These are phyloP conservation scores for Malassezia pachydermatis DNA, from an alignment of 1,284 basidiomycete species.

Conservation along the genomic window DNA sequence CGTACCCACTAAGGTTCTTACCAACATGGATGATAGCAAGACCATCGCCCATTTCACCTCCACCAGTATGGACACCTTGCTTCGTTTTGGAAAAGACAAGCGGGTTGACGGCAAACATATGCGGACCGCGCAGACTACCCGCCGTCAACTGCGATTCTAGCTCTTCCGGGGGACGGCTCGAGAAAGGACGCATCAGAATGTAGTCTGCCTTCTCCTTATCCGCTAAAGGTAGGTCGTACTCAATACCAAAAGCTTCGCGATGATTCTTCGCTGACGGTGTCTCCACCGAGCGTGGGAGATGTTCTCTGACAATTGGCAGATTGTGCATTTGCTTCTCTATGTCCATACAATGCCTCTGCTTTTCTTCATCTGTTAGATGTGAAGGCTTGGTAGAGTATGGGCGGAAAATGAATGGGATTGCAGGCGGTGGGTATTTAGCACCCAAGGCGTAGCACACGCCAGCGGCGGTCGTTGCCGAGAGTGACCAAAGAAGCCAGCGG, in stretches of 20 bases:
- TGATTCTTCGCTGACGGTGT: conserved; percentile 17
- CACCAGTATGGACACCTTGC: conserved; percentile 25
- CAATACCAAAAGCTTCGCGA: conserved; percentile 19
- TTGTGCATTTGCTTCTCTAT: conserved; percentile 52
- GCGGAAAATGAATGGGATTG: conserved; percentile 12
- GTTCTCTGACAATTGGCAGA: conserved; percentile 52
- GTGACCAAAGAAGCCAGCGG: not conserved
- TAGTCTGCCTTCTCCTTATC: conserved; percentile 25
- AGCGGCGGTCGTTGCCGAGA: not conserved
- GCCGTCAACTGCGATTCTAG: conserved; percentile 70
- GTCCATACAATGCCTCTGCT: not conserved
- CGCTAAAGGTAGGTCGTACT: conserved; percentile 18
- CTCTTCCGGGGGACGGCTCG: conserved; percentile 58
- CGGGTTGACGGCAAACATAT: conserved; percentile 36
- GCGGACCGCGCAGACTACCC: conserved; percentile 69
- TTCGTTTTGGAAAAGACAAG: conserved; percentile 40
- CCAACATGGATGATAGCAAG: conserved; percentile 67
- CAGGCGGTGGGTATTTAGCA: conserved; percentile 11
- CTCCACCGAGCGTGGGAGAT: conserved; percentile 19
- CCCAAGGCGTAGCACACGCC: conserved; percentile 8
- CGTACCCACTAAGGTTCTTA: conserved; percentile 71
- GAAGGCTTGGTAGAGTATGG: conserved; percentile 4
- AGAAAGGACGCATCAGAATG: conserved; percentile 59
- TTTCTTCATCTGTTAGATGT: not conserved
- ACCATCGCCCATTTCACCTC: conserved; percentile 39